Percentiles rank a stretch among this genome's conserved stretches.
These are phyloP conservation scores for Fusarium fujikuroi DNA, from an alignment of 2,329 filamentous ascomycete species.

Conservation along the genomic window DNA sequence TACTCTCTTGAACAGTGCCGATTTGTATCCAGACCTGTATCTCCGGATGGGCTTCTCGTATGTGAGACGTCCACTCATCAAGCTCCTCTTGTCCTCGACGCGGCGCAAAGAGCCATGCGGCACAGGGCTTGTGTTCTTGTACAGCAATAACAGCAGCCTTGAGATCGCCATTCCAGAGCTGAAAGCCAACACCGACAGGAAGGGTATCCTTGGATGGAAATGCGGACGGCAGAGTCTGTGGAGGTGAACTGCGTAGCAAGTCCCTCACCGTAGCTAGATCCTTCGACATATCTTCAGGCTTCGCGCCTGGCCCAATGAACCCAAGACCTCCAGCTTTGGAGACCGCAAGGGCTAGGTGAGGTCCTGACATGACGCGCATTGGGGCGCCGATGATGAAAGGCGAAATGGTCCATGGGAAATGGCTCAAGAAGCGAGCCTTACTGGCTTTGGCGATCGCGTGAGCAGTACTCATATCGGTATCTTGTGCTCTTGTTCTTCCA, in stretches of 20 bases:
- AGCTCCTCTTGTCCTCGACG: conserved; percentile 49
- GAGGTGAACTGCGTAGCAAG: conserved; percentile 31
- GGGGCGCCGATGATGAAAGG: conserved; percentile 70
- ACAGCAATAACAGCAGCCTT: conserved; percentile 46
- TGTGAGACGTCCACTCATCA: conserved; percentile 56
- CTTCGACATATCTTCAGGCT: conserved; percentile 45
- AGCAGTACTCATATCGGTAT: conserved; percentile 8
- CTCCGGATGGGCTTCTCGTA: conserved; percentile 53
- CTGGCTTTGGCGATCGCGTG: neutral
- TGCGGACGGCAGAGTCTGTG: conserved; percentile 7
- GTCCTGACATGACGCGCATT: conserved; percentile 72
- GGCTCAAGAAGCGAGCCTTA: conserved; percentile 7
- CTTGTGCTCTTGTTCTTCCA: neutral
- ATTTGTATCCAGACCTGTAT: conserved; percentile 65
- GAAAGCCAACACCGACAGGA: conserved; percentile 57
- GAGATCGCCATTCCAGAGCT: conserved; percentile 58
- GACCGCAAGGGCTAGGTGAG: conserved; percentile 68
- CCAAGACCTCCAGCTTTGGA: conserved; percentile 77
- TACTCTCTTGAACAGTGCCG: conserved; percentile 59
- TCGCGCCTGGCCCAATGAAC: conserved; percentile 55
- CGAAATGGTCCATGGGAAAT: conserved; percentile 50
- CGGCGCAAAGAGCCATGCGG: conserved; percentile 58
- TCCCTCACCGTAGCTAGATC: conserved; percentile 47
- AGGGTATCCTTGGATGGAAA: conserved; percentile 41
- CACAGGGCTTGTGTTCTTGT: conserved; percentile 48